A percentile compares a stretch with the other conserved stretches of the same genome.
phyloP scores from a whole-genome alignment of 495 filamentous ascomycete genomes.

The Eremomyces bilateralis region DNA sequence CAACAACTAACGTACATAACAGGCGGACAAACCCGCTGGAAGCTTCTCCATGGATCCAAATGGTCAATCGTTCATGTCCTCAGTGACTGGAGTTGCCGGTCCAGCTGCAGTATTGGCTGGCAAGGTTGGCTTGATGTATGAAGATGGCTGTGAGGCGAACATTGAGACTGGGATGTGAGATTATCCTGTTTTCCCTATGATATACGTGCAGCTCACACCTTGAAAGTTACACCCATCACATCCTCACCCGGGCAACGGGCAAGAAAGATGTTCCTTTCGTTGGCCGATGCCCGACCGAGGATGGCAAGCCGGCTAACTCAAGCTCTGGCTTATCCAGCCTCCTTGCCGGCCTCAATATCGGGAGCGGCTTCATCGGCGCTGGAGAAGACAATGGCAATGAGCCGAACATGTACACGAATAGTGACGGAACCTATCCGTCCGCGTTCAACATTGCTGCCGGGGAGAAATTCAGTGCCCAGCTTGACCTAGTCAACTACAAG shows the following conservation, averaged over 20 bases:
- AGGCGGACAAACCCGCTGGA: no score
- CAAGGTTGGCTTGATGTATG: background rate
- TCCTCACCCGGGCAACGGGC: background rate
- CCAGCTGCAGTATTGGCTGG: slow-evolving; percentile 3
- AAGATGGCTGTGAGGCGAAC: background rate
- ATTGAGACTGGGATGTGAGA: no score
- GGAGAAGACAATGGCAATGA: background rate
- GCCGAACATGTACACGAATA: background rate
- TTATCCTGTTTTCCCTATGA: no score
- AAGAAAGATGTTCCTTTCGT: no score
- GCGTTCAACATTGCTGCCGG: background rate
- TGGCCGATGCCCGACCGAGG: no score
- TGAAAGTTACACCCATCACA: background rate
- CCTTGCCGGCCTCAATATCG: background rate
- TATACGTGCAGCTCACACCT: no score
- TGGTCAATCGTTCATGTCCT: no score
- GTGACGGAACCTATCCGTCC: background rate
- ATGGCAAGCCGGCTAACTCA: no score
- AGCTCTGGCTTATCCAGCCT: background rate
- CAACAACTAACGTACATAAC: no score
- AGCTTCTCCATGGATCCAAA: no score
- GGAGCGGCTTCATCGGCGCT: background rate
- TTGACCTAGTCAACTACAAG: background rate
- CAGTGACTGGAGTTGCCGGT: no score
- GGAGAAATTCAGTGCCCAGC: background rate